Base-by-base conservation (phyloP, 2,329 filamentous ascomycete genomes). In the Xylariales sp. region DNA sequence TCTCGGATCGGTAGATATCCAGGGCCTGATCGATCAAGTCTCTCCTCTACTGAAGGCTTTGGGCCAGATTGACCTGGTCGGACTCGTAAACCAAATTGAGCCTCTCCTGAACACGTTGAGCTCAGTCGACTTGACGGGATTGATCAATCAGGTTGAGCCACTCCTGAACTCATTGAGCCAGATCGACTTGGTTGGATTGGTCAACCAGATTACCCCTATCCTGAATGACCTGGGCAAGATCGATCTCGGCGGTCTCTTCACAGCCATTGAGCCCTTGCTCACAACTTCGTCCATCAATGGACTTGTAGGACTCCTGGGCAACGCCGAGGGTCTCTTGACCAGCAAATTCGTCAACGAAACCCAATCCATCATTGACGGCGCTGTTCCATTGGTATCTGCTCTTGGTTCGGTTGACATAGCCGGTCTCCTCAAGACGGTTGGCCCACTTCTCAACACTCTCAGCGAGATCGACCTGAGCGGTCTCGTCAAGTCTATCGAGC, bases 281-380 rank as follows among this genome's bases (percentile, higher is more conserved):
- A 62, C 60, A 1, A 53, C 61, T 2, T 31, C 53, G 11, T 57
- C 54, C 0, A 45, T 66, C 6, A 48, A 55, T 38, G 62, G 61
- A 5, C 42, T 67, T 5, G 42, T 63, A 2, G 59, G 61, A 4
- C 51, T 63, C 0, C 48, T 63, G 2, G 52, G 44, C 15, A 66
- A 65, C 29, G 63, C 62, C 0, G 61, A 65, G 38, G 49, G 55
- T n/a, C 51, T 66, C 2, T 54, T 66, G 18, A 65, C 55, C 1
- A 38, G 40, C 31, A 54, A 56, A 11, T 66, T 67, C 32, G 64
- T 67, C 47, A 64, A 66, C 34, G 54, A 65, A 31, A 68, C 62
- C 0, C 59, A 65, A 7, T 61, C 55, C 0, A 56, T 66, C 15
- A 37, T 37, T 14, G 34, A 27, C 15, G 34, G 34, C 6, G 34